Base-by-base conservation (phyloP, 345 rosid genomes). In the Aethionema arabicum region DNA sequence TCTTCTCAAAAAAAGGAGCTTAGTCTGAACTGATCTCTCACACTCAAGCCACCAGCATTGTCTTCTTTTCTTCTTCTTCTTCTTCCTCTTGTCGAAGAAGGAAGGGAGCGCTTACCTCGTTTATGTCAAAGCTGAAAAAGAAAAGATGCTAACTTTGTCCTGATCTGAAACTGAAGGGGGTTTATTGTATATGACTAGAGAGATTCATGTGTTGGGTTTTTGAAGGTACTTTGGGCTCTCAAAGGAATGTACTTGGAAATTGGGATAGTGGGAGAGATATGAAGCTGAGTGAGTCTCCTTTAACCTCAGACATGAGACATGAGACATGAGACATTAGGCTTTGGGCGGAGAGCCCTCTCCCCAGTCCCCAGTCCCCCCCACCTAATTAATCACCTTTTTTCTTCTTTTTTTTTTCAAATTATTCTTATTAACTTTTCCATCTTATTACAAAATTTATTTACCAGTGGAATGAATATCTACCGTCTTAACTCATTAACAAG, bases 151-250 rank as follows among this genome's bases (percentile, higher is more conserved):
- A 63, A 63, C 60, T 63, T 57, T 63, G 69, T 70, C 65, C 21
- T 70, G 69, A 70, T 70, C 69, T 70, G 60, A 57, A 63, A 70
- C 69, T 70, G 69, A 70, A 66, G 47, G 69, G 13, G 54, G 36
- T 57, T 36, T 33, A 43, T 60, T 63, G 56, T 50, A 70, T 50
- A 70, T 54, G 59, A 63, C 56, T 61, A 32, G 58, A 53, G 67
- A 60, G 48, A 15, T 13, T 38, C 63, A 40, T 40, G 43, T 63
- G 32, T 13, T 40, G 48, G 50, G 49, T 9, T 31, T 40, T 37
- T 21, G 61, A 65, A 37, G 54, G 60, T 57, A 54, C 69, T 65
- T 65, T 40, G 51, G 55, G 44, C 48, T 49, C 63, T 40, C 51
- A 46, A 61, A 56, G 59, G 69, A 70, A 63, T 70, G 69, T 63